These are phyloP conservation scores for Phlebopus sp. DNA, from an alignment of 1,284 basidiomycete genomes.

Conservation along the genomic window DNA sequence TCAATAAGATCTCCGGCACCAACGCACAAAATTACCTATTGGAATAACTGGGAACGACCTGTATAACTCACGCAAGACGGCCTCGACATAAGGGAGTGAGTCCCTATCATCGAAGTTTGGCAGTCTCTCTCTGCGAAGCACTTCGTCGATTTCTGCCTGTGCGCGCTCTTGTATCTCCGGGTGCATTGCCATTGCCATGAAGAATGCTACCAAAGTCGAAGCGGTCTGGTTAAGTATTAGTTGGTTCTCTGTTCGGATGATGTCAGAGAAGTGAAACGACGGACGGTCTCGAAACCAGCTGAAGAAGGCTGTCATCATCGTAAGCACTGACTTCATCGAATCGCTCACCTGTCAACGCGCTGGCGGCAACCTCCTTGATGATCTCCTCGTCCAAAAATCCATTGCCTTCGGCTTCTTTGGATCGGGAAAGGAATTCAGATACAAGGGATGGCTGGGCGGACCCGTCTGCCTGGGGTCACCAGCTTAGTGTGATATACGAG, in stretches of 20 bases:
- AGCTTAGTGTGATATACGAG: too few species aligned
- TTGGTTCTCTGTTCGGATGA: background rate
- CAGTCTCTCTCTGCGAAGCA: conserved; percentile 3
- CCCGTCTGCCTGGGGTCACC: background rate
- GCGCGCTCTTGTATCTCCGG: conserved; percentile 31
- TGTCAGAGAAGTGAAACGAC: background rate
- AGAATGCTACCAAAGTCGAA: conserved; percentile 14
- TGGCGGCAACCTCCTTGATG: conserved; percentile 37
- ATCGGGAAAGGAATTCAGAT: background rate
- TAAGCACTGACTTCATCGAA: background rate
- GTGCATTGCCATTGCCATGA: conserved; percentile 32
- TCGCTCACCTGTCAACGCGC: conserved; percentile 32
- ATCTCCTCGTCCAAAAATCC: conserved; percentile 26
- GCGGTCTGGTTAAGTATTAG: conserved; percentile 1
- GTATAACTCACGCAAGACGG: conserved; percentile 2
- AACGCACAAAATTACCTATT: background rate
- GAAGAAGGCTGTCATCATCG: background rate
- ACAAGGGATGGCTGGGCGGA: background rate
- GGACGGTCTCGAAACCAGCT: conserved; percentile 1
- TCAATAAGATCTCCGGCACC: background rate
- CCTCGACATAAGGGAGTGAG: conserved; percentile 13
- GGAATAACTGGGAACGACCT: background rate
- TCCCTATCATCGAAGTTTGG: too few species aligned
- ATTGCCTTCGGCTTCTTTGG: background rate
- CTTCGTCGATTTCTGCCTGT: conserved; percentile 32